Conservation (phyloP, 805 yeast species). For the Grigorovia transvaalensis region DNA sequence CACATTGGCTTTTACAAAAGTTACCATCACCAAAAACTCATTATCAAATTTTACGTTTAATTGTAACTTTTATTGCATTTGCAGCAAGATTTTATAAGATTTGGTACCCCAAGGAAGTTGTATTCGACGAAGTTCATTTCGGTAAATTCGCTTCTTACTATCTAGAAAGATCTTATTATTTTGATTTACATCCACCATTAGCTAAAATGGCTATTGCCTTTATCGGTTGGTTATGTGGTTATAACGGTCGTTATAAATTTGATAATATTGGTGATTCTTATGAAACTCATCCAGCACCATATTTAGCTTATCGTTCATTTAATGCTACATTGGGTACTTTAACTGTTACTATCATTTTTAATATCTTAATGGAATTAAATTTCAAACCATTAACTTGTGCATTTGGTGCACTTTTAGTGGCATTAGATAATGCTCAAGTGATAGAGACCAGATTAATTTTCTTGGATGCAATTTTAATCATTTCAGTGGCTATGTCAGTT, state of each 20-base stretch:
- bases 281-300: conserved; percentile 71
- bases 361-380: conserved; percentile 76
- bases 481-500: conserved; percentile 74
- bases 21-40: conserved; percentile 26
- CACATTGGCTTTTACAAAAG: conserved; percentile 21
- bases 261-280: conserved; percentile 82
- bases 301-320: conserved; percentile 68
- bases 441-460: conserved; percentile 84
- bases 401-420: conserved; percentile 65
- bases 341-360: conserved; percentile 74
- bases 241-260: conserved; percentile 85
- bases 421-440: conserved; percentile 84
- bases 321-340: conserved; percentile 74
- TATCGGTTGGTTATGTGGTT: conserved; percentile 82
- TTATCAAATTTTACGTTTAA: conserved; percentile 39
- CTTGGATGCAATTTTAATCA: conserved; percentile 79
- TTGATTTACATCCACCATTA: conserved; percentile 97
- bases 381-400: conserved; percentile 70
- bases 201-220: conserved; percentile 87
- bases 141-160: conserved; percentile 82
- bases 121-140: conserved; percentile 80
- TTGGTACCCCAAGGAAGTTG: conserved; percentile 62
- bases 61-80: conserved; percentile 60
- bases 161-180: conserved; percentile 81
- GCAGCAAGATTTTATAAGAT: conserved; percentile 53